phyloP scores from a whole-genome alignment of 495 filamentous ascomycete species.

The Neurospora discreta region DNA sequence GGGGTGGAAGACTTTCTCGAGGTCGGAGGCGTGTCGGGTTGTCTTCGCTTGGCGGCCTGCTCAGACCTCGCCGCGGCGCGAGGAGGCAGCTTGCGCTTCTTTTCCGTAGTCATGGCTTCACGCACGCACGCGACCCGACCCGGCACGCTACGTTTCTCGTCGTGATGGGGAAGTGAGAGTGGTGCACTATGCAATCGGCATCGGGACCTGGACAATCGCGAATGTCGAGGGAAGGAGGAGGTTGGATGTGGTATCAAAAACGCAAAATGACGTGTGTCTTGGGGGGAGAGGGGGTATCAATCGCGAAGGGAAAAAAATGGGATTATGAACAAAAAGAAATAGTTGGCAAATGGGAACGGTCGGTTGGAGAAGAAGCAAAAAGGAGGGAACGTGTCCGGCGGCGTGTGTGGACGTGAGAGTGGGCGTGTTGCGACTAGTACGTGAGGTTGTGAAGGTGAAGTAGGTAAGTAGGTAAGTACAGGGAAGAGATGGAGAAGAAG shows the following conservation, averaged over 20 bases:
- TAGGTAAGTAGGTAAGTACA: neutral
- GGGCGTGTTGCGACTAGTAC: neutral
- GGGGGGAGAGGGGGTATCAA: neutral
- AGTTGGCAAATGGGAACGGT: neutral
- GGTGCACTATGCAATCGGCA: slow-evolving; percentile 1
- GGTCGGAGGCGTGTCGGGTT: slow-evolving; percentile 26
- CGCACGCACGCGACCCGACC: slow-evolving; percentile 5
- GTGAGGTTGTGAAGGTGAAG: neutral
- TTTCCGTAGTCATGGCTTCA: slow-evolving; percentile 32
- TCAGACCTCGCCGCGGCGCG: slow-evolving; percentile 42
- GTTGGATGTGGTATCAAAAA: neutral
- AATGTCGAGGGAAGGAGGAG: neutral
- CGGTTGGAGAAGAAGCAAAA: neutral
- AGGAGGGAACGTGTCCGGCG: neutral
- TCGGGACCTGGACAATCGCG: neutral
- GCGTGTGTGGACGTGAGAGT: neutral
- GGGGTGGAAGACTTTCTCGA: slow-evolving; percentile 22
- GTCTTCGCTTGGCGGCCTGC: slow-evolving; percentile 37
- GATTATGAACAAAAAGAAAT: neutral
- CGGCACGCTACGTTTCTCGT: slow-evolving; percentile 11
- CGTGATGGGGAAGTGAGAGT: slow-evolving; percentile 5
- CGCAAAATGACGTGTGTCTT: neutral
- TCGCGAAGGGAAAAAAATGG: neutral
- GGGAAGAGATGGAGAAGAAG: neutral
- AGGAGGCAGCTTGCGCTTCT: slow-evolving; percentile 46